A percentile compares a stretch with the other conserved stretches of the same genome.
Conservation (phyloP, 805 yeast species). For the Candida stauntonica region DNA sequence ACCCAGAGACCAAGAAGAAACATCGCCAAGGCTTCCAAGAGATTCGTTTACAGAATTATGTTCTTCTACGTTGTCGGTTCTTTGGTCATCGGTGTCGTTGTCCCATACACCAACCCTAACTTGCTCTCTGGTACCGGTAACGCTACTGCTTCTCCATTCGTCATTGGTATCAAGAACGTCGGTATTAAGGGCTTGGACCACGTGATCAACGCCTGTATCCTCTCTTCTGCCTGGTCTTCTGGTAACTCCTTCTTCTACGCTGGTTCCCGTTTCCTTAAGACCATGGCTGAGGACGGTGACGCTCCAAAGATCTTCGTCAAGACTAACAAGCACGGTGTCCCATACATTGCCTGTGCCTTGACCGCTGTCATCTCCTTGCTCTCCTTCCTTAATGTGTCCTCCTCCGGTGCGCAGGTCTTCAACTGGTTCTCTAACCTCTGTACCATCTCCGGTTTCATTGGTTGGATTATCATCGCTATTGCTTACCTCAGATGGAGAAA, state of each 20-base stretch:
- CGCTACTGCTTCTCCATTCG: conserved; percentile 73
- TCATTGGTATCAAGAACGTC: conserved; percentile 70
- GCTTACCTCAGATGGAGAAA: conserved; percentile 67
- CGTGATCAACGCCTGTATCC: conserved; percentile 71
- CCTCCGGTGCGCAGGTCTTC: conserved; percentile 55
- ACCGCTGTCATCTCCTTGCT: conserved; percentile 45
- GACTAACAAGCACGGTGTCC: conserved; percentile 70
- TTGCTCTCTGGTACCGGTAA: conserved; percentile 51
- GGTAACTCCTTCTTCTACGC: conserved; percentile 77
- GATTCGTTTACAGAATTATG: conserved; percentile 52
- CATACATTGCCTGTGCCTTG: conserved; percentile 46
- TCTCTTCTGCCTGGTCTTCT: conserved; percentile 77
- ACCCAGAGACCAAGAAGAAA: conserved; percentile 53
- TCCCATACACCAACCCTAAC: conserved; percentile 55
- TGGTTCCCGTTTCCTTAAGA: conserved; percentile 69
- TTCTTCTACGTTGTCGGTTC: conserved; percentile 63
- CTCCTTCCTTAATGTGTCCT: conserved; percentile 66
- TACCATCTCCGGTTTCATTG: conserved; percentile 69
- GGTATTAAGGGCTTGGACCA: conserved; percentile 66
- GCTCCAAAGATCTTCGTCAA: conserved; percentile 67
- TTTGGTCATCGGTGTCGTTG: conserved; percentile 61
- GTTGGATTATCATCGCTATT: conserved; percentile 68
- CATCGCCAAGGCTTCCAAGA: conserved; percentile 54
- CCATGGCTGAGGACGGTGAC: conserved; percentile 67
- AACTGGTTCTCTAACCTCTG: conserved; percentile 72